phyloP scores from a whole-genome alignment of 495 filamentous ascomycete genomes.

The Neurospora sublineolata region DNA sequence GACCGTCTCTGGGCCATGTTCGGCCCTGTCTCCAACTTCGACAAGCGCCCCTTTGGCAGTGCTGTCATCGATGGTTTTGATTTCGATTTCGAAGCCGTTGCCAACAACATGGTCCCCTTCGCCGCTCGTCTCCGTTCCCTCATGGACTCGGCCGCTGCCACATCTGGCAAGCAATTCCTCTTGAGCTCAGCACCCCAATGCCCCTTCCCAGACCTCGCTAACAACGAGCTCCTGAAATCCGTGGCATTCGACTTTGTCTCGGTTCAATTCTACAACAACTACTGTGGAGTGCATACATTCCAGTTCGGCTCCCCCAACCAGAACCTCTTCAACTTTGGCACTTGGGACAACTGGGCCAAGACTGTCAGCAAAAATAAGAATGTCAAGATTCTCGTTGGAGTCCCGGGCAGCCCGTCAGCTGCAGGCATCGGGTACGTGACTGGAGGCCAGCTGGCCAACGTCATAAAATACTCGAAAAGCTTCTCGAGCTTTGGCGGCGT shows the following conservation, averaged over 20 bases:
- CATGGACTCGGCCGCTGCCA: constrained; percentile 32
- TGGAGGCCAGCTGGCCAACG: constrained; percentile 29
- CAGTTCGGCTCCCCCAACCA: constrained; percentile 30
- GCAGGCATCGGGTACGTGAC: constrained; percentile 49
- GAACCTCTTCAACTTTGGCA: constrained; percentile 54
- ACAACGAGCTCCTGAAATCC: constrained; percentile 44
- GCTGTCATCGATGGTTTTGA: constrained; percentile 63
- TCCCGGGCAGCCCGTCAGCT: constrained; percentile 47
- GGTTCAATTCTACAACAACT: constrained; percentile 61
- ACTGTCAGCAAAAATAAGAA: constrained; percentile 46
- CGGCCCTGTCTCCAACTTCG: constrained; percentile 33
- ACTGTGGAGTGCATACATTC: constrained; percentile 49
- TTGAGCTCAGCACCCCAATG: constrained; percentile 60
- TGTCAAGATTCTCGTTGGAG: constrained; percentile 55
- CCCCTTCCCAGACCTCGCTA: constrained; percentile 49
- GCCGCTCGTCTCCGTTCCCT: constrained; percentile 42
- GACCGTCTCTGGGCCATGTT: constrained; percentile 57
- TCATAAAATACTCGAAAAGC: constrained; percentile 40
- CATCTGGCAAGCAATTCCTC: constrained; percentile 39
- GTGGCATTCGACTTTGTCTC: constrained; percentile 53
- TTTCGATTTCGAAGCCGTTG: constrained; percentile 48
- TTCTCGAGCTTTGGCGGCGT: constrained; percentile 56
- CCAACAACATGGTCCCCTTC: constrained; percentile 42
- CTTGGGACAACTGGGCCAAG: constrained; percentile 64
- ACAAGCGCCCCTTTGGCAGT: constrained; percentile 51